phyloP scores from a whole-genome alignment of 176 grass and related monocot species.

The Avena insularis region DNA sequence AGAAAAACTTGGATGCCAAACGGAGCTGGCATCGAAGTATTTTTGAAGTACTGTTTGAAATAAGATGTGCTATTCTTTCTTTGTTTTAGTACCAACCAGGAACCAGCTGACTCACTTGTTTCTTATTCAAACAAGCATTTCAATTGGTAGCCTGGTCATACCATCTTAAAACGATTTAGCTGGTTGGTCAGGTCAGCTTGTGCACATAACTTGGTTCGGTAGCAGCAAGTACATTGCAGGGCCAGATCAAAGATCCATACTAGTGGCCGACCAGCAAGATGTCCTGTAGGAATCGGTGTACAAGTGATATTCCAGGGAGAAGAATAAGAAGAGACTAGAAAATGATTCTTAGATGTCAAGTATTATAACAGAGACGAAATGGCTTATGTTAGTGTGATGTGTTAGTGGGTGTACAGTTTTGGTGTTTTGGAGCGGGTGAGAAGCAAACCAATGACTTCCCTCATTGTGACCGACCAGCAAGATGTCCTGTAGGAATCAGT shows the following conservation, averaged over 20 bases:
- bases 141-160: neutral
- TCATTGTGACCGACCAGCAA: neutral
- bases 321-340: neutral
- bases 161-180: neutral
- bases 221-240: neutral
- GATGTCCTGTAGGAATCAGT: neutral
- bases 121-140: slow-evolving; percentile 27
- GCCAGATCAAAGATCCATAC: neutral
- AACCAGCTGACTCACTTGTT: neutral
- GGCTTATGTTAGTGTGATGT: neutral
- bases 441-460: neutral
- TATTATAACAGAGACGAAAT: neutral
- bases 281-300: neutral
- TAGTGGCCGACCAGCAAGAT: neutral
- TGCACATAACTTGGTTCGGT: neutral
- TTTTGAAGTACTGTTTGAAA: neutral
- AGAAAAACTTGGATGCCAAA: too few relatives aligned
- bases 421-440: neutral
- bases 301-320: neutral
- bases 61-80: neutral
- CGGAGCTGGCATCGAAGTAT: too few relatives aligned
- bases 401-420: neutral
- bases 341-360: neutral
- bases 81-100: neutral
- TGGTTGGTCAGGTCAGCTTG: neutral